These are phyloP conservation scores for Nicotiana obtusifolia DNA, from an alignment of 257 asterid genomes.

Conservation along the genomic window DNA sequence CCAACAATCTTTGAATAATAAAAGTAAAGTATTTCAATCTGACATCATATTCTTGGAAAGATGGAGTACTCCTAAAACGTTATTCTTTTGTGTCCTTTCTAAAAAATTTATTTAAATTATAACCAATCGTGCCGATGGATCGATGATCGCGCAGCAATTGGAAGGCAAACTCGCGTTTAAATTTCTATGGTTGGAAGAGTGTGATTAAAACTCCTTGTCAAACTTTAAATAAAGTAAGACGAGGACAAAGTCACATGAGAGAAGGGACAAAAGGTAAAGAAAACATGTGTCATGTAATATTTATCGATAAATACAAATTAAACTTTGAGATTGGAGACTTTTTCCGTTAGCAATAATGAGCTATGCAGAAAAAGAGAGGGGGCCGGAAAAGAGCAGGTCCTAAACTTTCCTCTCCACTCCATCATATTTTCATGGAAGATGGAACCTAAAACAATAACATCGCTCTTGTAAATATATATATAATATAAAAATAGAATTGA, in stretches of 20 bases:
- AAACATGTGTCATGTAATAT: constrained; percentile 11
- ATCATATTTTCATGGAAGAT: constrained; percentile 14
- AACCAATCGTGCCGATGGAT: neutral
- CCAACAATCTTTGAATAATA: neutral
- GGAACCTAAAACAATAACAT: constrained; percentile 11
- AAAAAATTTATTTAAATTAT: too few relatives aligned
- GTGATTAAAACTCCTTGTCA: neutral
- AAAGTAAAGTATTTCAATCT: too few relatives aligned
- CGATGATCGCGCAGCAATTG: neutral
- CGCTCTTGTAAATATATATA: neutral
- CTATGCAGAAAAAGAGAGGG: constrained; percentile 11
- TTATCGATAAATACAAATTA: neutral
- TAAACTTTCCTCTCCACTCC: constrained; percentile 24
- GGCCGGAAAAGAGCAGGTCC: constrained; percentile 15
- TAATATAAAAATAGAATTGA: too few relatives aligned
- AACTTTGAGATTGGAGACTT: constrained; percentile 1
- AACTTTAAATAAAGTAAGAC: neutral
- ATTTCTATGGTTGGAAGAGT: neutral
- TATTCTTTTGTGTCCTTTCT: too few relatives aligned
- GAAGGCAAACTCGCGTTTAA: neutral
- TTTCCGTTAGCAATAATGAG: constrained; percentile 21
- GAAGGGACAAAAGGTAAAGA: neutral
- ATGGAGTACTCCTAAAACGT: too few relatives aligned
- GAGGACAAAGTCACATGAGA: neutral
- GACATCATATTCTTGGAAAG: too few relatives aligned